phyloP scores from a whole-genome alignment of 768 basidiomycete species.

The Stropharia rugosoannulata region DNA sequence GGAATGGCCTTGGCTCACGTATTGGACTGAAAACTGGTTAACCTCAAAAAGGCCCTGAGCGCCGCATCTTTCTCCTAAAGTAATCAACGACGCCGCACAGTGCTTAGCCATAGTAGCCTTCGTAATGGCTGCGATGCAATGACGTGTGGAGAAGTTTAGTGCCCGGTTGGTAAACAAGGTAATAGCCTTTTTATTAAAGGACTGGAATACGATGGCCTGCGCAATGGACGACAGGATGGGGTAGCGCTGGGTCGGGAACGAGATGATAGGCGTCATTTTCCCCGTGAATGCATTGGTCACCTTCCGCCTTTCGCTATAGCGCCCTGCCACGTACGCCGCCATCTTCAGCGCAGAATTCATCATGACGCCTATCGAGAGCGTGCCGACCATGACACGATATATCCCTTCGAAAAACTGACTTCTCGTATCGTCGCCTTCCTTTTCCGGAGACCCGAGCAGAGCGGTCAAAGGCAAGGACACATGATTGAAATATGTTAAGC shows the following conservation, averaged over 20 bases:
- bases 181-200: slow-evolving; percentile 22
- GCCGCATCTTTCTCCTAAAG: slow-evolving; percentile 6
- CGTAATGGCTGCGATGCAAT: slow-evolving; percentile 21
- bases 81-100: background rate
- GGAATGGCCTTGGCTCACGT: background rate
- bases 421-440: slow-evolving; percentile 1
- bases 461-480: slow-evolving; percentile 28
- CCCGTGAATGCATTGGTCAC: slow-evolving; percentile 14
- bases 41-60: slow-evolving; percentile 8
- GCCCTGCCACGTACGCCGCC: slow-evolving; percentile 1
- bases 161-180: slow-evolving; percentile 24
- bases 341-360: background rate
- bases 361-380: slow-evolving; percentile 4
- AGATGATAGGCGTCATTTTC: slow-evolving; percentile 24
- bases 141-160: slow-evolving; percentile 12
- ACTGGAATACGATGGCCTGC: slow-evolving; percentile 33
- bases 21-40: slow-evolving; percentile 5
- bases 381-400: slow-evolving; percentile 4
- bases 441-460: slow-evolving; percentile 23
- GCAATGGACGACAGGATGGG: slow-evolving; percentile 36
- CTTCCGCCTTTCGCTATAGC: slow-evolving; percentile 2
- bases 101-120: slow-evolving; percentile 14
- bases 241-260: slow-evolving; percentile 39
- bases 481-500: slow-evolving; percentile 33
- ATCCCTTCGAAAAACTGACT: slow-evolving; percentile 20